These are phyloP conservation scores for Coemansia sp. DNA, from an alignment of 192 early-diverging fungal genomes.

Conservation along the genomic window DNA sequence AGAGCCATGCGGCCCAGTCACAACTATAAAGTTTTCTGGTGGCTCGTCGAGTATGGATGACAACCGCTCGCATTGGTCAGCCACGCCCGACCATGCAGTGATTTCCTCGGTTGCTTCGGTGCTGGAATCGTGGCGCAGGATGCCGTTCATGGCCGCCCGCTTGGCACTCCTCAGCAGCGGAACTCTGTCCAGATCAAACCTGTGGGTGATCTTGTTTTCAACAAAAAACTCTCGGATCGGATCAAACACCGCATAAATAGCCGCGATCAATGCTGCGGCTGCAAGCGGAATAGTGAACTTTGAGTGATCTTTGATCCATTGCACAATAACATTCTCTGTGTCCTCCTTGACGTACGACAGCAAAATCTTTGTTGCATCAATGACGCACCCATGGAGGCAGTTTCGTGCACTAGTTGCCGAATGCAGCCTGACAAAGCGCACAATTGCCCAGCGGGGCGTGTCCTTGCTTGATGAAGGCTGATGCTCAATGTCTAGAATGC, in stretches of 20 bases:
- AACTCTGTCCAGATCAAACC: slow-evolving; percentile 64
- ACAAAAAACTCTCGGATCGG: slow-evolving; percentile 90
- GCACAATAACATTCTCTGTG: slow-evolving; percentile 60
- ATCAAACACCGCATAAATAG: slow-evolving; percentile 82
- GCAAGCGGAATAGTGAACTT: slow-evolving; percentile 75
- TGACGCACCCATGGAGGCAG: slow-evolving; percentile 82
- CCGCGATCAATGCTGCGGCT: slow-evolving; percentile 70
- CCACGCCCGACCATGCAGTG: slow-evolving; percentile 48
- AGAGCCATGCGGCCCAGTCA: slow-evolving; percentile 81
- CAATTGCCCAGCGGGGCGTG: slow-evolving; percentile 73
- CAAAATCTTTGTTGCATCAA: slow-evolving; percentile 66
- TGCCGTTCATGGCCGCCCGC: slow-evolving; percentile 30
- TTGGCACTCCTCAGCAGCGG: slow-evolving; percentile 43
- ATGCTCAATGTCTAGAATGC: slow-evolving; percentile 77
- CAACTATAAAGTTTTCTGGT: slow-evolving; percentile 80
- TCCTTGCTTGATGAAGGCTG: slow-evolving; percentile 70
- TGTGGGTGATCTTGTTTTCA: slow-evolving; percentile 77
- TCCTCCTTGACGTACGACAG: slow-evolving; percentile 62
- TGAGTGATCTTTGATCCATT: slow-evolving; percentile 76
- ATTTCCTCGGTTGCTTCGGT: slow-evolving; percentile 17
- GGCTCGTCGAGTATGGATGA: slow-evolving; percentile 54
- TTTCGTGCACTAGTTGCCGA: slow-evolving; percentile 90
- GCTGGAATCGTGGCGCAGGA: slow-evolving; percentile 25
- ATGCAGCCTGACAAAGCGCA: slow-evolving; percentile 76
- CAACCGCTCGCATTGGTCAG: slow-evolving; percentile 41